Evolutionary conservation across 2,329 filamentous ascomycete species (phyloP).

Genomic region (Colletotrichum sp.): DNA sequence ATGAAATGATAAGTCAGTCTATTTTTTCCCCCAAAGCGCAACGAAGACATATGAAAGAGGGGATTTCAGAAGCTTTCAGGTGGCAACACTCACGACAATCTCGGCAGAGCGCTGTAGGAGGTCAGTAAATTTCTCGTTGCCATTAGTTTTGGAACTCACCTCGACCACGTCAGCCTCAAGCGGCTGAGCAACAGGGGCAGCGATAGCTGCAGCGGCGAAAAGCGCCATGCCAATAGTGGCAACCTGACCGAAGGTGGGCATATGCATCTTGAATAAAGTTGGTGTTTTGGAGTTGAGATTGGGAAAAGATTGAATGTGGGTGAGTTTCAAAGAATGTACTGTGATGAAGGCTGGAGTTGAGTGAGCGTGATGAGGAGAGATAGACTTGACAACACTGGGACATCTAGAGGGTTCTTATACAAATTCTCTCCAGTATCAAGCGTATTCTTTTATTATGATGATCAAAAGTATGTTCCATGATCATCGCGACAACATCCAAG

Average conservation of each 20-base stretch:
- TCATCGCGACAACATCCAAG: neutral
- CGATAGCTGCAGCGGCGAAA: conserved; percentile 3
- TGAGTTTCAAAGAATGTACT: neutral
- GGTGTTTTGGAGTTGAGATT: neutral
- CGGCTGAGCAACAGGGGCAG: conserved; percentile 4
- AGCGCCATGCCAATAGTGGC: conserved; percentile 14
- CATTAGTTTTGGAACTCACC: neutral
- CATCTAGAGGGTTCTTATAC: neutral
- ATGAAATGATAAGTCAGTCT: neutral
- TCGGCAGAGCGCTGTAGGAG: neutral
- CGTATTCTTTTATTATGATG: neutral
- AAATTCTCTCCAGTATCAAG: neutral
- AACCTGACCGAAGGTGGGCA: conserved; percentile 13
- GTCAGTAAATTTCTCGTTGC: neutral
- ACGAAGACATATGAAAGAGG: neutral
- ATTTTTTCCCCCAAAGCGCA: too few species aligned
- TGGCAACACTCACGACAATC: neutral
- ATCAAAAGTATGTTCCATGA: neutral
- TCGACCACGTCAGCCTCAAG: neutral
- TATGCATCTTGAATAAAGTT: conserved; percentile 4
- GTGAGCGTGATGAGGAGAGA: neutral
- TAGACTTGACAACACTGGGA: neutral
- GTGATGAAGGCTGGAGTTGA: neutral
- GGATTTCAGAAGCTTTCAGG: too few species aligned
- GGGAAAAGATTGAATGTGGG: neutral